Evolutionary conservation across 129 eudicot species (phyloP).

Genomic region (Mikania micrantha): DNA sequence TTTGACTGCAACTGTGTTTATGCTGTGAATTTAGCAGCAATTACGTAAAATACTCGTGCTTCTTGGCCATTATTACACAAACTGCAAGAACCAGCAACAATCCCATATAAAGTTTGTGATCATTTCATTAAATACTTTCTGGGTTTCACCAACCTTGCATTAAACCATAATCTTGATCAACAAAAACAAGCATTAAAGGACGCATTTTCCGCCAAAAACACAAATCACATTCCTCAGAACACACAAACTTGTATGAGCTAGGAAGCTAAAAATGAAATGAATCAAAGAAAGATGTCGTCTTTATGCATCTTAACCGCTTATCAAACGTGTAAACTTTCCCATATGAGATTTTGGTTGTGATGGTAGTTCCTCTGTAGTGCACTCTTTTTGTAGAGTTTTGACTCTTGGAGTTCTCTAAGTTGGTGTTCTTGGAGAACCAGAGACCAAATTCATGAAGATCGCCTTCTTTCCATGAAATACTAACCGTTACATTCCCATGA

Average conservation of each 20-base stretch:
- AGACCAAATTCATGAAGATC: slow-evolving; percentile 66
- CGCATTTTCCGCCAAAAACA: slow-evolving; percentile 1
- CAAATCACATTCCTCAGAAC: not conserved
- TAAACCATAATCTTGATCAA: slow-evolving; percentile 3
- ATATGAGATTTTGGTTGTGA: slow-evolving; percentile 31
- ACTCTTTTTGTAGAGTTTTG: slow-evolving; percentile 30
- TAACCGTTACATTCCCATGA: slow-evolving; percentile 66
- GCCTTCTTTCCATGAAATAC: slow-evolving; percentile 73
- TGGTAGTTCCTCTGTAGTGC: slow-evolving; percentile 52
- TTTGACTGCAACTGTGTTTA: too few species aligned
- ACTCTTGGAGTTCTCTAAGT: slow-evolving; percentile 14
- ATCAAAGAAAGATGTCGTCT: slow-evolving; percentile 21
- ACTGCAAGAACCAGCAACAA: too few species aligned
- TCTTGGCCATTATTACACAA: too few species aligned
- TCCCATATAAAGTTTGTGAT: not conserved
- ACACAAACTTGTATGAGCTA: not conserved
- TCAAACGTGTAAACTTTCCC: slow-evolving; percentile 68
- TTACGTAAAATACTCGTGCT: too few species aligned
- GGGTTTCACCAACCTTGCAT: not conserved
- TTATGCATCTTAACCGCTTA: slow-evolving; percentile 50
- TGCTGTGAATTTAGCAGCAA: too few species aligned
- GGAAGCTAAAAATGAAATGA: slow-evolving; percentile 12
- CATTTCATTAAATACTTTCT: not conserved
- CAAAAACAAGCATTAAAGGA: slow-evolving; percentile 4
- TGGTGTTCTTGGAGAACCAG: slow-evolving; percentile 35